phyloP scores from a whole-genome alignment of 192 early-diverging fungal species.

The Mortierella hygrophila region DNA sequence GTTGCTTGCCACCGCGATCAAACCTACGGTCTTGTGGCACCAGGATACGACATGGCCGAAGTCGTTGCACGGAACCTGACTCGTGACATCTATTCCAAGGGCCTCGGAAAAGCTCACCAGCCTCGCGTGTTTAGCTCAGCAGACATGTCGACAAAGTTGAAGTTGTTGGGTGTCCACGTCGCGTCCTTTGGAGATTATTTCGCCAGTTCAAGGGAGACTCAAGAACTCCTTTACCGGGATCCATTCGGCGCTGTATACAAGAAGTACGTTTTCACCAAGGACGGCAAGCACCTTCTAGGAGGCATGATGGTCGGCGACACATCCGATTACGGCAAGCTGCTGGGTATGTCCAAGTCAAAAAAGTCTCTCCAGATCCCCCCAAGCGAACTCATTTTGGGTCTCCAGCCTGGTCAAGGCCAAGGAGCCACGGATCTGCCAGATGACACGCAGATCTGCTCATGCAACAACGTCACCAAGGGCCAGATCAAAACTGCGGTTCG shows the following conservation, averaged over 20 bases:
- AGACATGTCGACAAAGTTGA: conserved; percentile 79
- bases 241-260: conserved; percentile 74
- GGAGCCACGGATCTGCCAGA: conserved; percentile 70
- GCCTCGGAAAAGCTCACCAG: conserved; percentile 34
- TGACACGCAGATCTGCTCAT: conserved; percentile 79
- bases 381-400: conserved; percentile 66
- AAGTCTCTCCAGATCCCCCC: conserved; percentile 63
- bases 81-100: conserved; percentile 8
- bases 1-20: conserved; percentile 62
- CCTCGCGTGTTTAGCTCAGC: conserved; percentile 61
- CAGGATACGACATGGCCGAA: conserved; percentile 82
- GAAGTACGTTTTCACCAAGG: conserved; percentile 69
- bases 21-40: conserved; percentile 72
- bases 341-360: conserved; percentile 66
- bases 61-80: conserved; percentile 68
- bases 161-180: conserved; percentile 76
- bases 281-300: conserved; percentile 75
- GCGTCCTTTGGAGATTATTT: conserved; percentile 81
- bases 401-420: conserved; percentile 46
- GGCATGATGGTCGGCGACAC: conserved; percentile 81
- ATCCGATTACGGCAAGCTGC: conserved; percentile 71
- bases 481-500: conserved; percentile 64
- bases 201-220: conserved; percentile 50
- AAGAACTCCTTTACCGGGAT: conserved; percentile 61
- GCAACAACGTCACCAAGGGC: conserved; percentile 77